These are phyloP conservation scores for Ceratobasidium sp. DNA, from an alignment of 1,284 basidiomycete species.

Conservation along the genomic window DNA sequence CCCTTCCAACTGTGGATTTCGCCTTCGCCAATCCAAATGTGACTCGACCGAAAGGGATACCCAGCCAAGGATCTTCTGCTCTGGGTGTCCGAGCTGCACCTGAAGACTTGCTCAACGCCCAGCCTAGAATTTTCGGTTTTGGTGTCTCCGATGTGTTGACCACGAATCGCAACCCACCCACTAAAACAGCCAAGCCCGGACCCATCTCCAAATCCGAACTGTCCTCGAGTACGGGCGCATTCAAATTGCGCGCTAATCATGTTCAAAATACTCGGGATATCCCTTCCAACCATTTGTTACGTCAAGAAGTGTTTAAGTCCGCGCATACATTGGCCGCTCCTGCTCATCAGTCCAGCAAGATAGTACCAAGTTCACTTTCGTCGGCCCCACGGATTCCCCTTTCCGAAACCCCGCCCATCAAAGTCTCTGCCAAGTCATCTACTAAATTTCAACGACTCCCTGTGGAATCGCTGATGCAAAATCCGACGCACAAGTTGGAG, in stretches of 20 bases:
- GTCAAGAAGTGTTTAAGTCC: slow-evolving; percentile 31
- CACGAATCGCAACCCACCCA: not conserved
- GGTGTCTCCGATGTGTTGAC: not conserved
- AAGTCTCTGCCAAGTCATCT: slow-evolving; percentile 7
- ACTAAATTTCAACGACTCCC: not conserved
- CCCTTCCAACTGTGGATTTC: slow-evolving; percentile 8
- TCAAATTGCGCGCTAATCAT: slow-evolving; percentile 31
- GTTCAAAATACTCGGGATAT: not conserved
- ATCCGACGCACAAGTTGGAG: slow-evolving; percentile 5
- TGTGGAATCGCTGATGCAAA: not conserved
- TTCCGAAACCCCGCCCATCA: not conserved
- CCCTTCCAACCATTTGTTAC: not conserved
- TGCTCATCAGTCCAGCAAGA: not conserved
- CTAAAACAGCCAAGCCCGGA: slow-evolving; percentile 7
- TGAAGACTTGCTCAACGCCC: not conserved
- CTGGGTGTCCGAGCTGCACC: not conserved
- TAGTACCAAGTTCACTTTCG: not conserved
- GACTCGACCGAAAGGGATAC: not conserved
- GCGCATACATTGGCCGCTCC: slow-evolving; percentile 34
- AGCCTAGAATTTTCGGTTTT: not conserved
- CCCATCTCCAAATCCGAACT: slow-evolving; percentile 18
- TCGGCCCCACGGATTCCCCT: not conserved
- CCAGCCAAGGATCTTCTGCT: not conserved
- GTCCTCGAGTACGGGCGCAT: slow-evolving; percentile 23
- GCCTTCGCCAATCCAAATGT: slow-evolving; percentile 22